These are phyloP conservation scores for Barnettozyma botsteinii DNA, from an alignment of 805 yeast species.

Conservation along the genomic window DNA sequence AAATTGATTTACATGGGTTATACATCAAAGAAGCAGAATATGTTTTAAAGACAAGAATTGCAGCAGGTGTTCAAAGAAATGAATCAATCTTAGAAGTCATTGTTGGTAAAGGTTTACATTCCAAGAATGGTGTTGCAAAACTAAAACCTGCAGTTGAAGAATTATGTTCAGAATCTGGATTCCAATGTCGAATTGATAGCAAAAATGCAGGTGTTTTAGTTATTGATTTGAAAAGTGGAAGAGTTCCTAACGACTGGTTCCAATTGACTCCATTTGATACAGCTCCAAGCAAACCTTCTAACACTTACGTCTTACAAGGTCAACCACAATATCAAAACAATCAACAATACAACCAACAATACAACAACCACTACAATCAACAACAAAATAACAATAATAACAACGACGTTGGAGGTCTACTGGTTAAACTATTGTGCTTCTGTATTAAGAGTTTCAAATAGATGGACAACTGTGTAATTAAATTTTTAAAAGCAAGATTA, in stretches of 20 bases:
- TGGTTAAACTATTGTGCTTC: constrained; percentile 30
- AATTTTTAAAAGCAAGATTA: neutral
- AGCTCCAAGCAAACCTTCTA: constrained; percentile 25
- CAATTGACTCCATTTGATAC: constrained; percentile 10
- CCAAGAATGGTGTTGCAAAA: constrained; percentile 76
- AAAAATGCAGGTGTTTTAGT: constrained; percentile 78
- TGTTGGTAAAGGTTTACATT: constrained; percentile 91
- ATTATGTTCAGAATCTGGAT: constrained; percentile 60
- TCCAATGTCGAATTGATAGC: constrained; percentile 56
- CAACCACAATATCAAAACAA: constrained; percentile 25
- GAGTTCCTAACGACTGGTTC: constrained; percentile 36
- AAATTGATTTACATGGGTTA: constrained; percentile 90
- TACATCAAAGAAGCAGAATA: constrained; percentile 84
- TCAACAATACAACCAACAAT: constrained; percentile 18
- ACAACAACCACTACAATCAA: constrained; percentile 18
- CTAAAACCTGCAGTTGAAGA: constrained; percentile 84
- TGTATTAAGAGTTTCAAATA: constrained; percentile 27
- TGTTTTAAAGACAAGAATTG: constrained; percentile 66
- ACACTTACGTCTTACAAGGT: constrained; percentile 28
- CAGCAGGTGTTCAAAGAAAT: constrained; percentile 49
- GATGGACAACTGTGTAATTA: neutral
- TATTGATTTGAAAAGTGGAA: constrained; percentile 52
- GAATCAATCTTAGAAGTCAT: constrained; percentile 70
- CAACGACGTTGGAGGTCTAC: constrained; percentile 12
- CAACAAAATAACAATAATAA: constrained; percentile 14